phyloP scores from a whole-genome alignment of 192 early-diverging fungal genomes.

The Spinellus fusiger region DNA sequence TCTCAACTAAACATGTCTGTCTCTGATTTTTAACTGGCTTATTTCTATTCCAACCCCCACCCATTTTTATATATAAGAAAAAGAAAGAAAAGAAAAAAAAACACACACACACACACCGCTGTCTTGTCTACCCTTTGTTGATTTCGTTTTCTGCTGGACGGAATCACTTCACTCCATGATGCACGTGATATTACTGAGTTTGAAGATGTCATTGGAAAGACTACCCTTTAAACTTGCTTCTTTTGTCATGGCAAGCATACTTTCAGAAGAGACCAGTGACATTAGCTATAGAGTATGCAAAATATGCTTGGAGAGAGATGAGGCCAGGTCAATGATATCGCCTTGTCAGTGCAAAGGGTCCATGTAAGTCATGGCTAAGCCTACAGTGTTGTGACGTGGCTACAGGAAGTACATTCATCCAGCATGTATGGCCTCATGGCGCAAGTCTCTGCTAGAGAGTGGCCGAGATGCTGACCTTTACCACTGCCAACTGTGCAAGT shows the following conservation, averaged over 20 bases:
- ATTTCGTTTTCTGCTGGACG: no score
- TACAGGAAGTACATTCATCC: constrained; percentile 34
- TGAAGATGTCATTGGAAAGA: not conserved
- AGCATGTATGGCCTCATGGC: constrained; percentile 27
- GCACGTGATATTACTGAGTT: not conserved
- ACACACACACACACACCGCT: no score
- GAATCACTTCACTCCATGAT: no score
- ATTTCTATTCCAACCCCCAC: no score
- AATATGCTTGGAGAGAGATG: constrained; percentile 34
- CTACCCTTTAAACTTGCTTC: not conserved
- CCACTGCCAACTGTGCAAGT: constrained; percentile 26
- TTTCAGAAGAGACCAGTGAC: not conserved
- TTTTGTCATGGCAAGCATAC: not conserved
- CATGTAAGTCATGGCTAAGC: constrained; percentile 21
- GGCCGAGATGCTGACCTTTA: constrained; percentile 20
- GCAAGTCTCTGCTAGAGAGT: constrained; percentile 11
- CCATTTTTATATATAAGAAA: no score
- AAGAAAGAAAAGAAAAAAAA: no score
- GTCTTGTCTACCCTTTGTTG: no score
- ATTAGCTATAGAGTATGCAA: constrained; percentile 13
- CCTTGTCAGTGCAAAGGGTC: constrained; percentile 35
- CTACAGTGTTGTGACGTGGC: not conserved
- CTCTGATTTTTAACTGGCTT: no score
- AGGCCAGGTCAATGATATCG: constrained; percentile 13
- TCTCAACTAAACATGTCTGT: no score